Evolutionary conservation across 1,139 yeast species (phyloP), one percentile per base, ranked within the genome.

Genomic region (Kurtzmaniella quercitrusa): DNA sequence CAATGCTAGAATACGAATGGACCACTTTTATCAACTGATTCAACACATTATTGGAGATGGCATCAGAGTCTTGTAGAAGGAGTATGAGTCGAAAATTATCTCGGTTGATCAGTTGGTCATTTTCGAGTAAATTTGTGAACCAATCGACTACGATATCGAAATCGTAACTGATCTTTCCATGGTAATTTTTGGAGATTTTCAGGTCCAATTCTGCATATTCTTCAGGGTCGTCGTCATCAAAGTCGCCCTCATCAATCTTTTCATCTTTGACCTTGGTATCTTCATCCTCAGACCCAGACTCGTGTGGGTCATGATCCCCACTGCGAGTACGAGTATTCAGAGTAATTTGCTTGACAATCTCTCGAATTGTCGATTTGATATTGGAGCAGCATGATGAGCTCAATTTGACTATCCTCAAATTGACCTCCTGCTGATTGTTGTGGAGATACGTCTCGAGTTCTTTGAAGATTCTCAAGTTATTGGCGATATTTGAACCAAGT

Each of bases 51-150:
- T 71, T 63, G 37, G 73, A 75, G 46, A 83, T 73, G 2, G 85
- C 72, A 52, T 81, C 86, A 1, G 85, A 74, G 56, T 84, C 89
- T 53, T 83, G 86, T n/a, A 85, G 55, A 6, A 82, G 61, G 3
- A 81, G 59, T 12, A 79, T 60, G 16, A 76, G 54, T 18, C 73
- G 53, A 12, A 64, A 43, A 24, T 44, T 46, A 45, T 42, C 46
- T 54, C 34, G 42, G 17, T 31, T 31, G 10, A 31, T 14, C 18
- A 14, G 6, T 4, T 3, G 10, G 5, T 31, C 52, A 38, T 40
- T 51, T 25, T 34, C 46, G 24, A 46, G 55, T 39, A 55, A 56
- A 12, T 46, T 51, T 9, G 46, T 39, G 43, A 61, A 72, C 79
- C 81, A 79, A 33, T 74, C 77, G 18, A 59, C 66, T 12, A 81